phyloP scores from a whole-genome alignment of 129 eudicot genomes.

The Helichrysum umbraculigerum region DNA sequence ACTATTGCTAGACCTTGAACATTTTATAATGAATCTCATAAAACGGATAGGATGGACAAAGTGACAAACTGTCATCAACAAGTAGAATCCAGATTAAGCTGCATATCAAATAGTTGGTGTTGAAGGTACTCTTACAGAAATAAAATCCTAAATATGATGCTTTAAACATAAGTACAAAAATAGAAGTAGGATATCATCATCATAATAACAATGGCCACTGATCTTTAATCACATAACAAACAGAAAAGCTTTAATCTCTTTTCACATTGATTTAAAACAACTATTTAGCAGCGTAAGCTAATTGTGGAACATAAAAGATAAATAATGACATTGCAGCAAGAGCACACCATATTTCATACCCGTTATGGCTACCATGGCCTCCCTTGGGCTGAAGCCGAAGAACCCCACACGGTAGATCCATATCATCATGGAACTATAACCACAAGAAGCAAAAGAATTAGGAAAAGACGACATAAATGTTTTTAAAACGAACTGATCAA shows the following conservation, averaged over 20 bases:
- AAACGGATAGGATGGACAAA: no score
- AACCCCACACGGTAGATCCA: conserved; percentile 89
- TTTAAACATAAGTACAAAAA: no score
- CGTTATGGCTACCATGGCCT: conserved; percentile 83
- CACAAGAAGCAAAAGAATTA: conserved; percentile 21
- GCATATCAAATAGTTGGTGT: not conserved
- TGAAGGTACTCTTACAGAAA: not conserved
- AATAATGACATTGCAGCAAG: not conserved
- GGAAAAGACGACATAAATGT: no score
- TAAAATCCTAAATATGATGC: not conserved
- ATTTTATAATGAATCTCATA: no score
- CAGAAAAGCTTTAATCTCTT: not conserved
- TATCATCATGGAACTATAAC: conserved; percentile 80
- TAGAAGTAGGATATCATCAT: no score
- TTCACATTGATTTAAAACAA: not conserved
- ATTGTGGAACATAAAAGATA: not conserved
- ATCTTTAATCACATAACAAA: no score
- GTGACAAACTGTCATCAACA: no score
- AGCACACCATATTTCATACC: conserved; percentile 44
- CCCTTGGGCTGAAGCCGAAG: conserved; percentile 77
- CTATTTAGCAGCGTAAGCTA: not conserved
- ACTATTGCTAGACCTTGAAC: no score
- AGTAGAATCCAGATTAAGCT: not conserved
- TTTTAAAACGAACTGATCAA: not conserved
- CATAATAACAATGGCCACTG: no score